Evolutionary conservation across 371 early-diverging fungal species (phyloP), one percentile per base, ranked within the genome.

Genomic region (Rhizopus stolonifer): DNA sequence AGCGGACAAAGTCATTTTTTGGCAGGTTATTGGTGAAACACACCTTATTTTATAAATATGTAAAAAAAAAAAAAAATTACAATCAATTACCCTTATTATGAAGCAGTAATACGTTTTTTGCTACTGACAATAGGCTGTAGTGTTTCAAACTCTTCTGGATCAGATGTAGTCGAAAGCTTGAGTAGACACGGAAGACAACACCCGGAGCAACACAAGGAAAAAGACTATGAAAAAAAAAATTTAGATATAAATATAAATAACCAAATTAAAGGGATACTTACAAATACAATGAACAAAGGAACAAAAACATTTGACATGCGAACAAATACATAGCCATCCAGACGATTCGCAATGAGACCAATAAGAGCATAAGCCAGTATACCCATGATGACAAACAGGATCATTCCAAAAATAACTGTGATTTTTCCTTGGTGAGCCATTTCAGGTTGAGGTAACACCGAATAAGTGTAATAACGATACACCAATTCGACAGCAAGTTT

Each of bases 271-370:
- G 22, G 14, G 49, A 31, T 10, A 49, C 83, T 54, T 54, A 77
- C 70, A 51, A 88, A 63, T 4, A 87, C 69, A 49, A 93, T 84
- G 60, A 93, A 91, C 13, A 93, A 71, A 11, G 94, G 90, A 15
- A 90, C 84, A 61, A 93, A 73, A n/a, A 93, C 85, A 23, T 81
- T 68, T 0, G 86, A 78, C 52, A 86, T 77, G 4, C 72, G 58
- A n/a, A 85, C 75, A 50, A 57, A 72, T 0, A 44, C 23, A 44
- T 69, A 59, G 46, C 77, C 77, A 52, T 85, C 85, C 31, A 93
- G 65, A n/a, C 86, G 75, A 46, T 71, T 64, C 3, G 86, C 83
- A 18, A 93, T 67, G 42, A 93, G 65, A 1, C 89, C 93, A 10
- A 90, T 67, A 44, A 88, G 70, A 38, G 88, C 77, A 65, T 90